Evolutionary conservation across 768 basidiomycete species (phyloP).

Genomic region (Mycena alexandri): DNA sequence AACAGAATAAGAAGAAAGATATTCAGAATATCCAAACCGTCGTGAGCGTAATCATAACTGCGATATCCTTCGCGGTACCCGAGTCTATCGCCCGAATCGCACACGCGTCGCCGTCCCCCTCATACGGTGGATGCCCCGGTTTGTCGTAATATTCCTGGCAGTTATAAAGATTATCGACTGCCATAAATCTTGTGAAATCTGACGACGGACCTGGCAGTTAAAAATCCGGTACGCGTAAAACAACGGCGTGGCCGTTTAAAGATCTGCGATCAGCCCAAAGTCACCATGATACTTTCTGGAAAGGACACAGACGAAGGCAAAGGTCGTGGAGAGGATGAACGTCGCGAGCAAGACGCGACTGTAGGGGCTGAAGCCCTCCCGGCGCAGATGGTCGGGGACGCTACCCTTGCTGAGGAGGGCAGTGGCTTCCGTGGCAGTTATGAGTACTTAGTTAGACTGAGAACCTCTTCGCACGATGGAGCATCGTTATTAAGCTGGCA

Average conservation of each 20-base stretch:
- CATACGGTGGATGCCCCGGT: slow-evolving; percentile 30
- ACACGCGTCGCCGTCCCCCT: slow-evolving; percentile 33
- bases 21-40: slow-evolving; percentile 14
- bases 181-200: too few species aligned
- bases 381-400: neutral
- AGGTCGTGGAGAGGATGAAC: slow-evolving; percentile 35
- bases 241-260: slow-evolving; percentile 30
- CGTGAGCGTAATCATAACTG: slow-evolving; percentile 26
- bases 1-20: neutral
- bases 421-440: slow-evolving; percentile 20
- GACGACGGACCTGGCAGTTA: too few species aligned
- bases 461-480: too few species aligned
- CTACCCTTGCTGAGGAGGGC: slow-evolving; percentile 12
- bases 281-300: too few species aligned
- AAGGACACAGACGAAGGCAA: slow-evolving; percentile 26
- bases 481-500: too few species aligned
- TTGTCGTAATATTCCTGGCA: slow-evolving; percentile 33
- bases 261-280: too few species aligned
- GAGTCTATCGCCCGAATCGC: slow-evolving; percentile 29
- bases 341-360: slow-evolving; percentile 35
- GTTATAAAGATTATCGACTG: too few species aligned
- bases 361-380: slow-evolving; percentile 23
- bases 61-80: slow-evolving; percentile 28
- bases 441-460: neutral
- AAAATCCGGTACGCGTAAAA: slow-evolving; percentile 33